These are phyloP conservation scores for Pascua guehoae DNA, from an alignment of 1,284 basidiomycete genomes.

Conservation along the genomic window DNA sequence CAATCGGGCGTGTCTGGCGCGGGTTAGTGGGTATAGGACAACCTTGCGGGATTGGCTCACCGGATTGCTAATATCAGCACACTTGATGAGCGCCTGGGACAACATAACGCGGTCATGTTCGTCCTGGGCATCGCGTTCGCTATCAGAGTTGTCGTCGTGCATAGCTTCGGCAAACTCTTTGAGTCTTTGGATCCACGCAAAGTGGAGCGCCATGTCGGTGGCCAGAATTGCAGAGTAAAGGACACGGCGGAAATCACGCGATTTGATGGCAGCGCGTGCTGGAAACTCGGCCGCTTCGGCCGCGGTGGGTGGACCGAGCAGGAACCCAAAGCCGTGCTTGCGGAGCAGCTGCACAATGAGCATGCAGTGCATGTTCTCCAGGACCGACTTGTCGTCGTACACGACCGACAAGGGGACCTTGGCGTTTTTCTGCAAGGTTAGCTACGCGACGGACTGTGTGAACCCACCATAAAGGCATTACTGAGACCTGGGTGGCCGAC, in stretches of 20 bases:
- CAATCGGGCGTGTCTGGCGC: constrained; percentile 79
- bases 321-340: constrained; percentile 64
- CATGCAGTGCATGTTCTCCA: constrained; percentile 89
- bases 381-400: constrained; percentile 80
- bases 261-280: constrained; percentile 33
- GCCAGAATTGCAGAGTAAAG: constrained; percentile 76
- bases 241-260: constrained; percentile 63
- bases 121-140: constrained; percentile 6
- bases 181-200: constrained; percentile 73
- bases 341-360: constrained; percentile 77
- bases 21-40: constrained; percentile 1
- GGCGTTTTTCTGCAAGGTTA: constrained; percentile 72
- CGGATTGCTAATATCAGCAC: constrained; percentile 94
- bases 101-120: constrained; percentile 62
- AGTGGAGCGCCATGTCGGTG: constrained; percentile 89
- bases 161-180: constrained; percentile 34
- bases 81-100: constrained; percentile 90
- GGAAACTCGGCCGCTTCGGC: constrained; percentile 7
- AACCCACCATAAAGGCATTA: constrained; percentile 82
- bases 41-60: constrained; percentile 54
- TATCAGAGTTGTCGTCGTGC: neutral
- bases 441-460: neutral
- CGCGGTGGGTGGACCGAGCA: constrained; percentile 34
- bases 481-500: constrained; percentile 90
- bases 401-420: constrained; percentile 78